Percentiles rank a stretch among this genome's conserved stretches.
These are phyloP conservation scores for Diaporthe vaccinii DNA, from an alignment of 2,329 filamentous ascomycete genomes.

Conservation along the genomic window DNA sequence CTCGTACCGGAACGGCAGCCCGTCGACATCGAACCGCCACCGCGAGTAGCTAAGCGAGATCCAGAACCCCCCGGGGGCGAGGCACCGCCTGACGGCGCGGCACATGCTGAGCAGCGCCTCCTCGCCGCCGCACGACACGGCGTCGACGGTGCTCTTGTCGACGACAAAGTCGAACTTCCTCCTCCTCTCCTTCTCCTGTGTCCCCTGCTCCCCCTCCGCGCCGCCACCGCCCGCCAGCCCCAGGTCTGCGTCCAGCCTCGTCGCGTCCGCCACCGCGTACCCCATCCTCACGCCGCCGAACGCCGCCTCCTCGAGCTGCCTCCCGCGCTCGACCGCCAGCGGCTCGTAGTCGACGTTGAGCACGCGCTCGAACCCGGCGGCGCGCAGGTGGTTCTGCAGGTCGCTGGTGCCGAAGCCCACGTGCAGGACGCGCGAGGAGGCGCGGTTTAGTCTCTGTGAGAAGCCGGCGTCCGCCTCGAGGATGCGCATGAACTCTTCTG, in stretches of 20 bases:
- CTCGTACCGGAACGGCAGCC: slow-evolving; percentile 57
- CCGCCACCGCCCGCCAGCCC: not conserved
- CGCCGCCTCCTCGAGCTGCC: slow-evolving; percentile 53
- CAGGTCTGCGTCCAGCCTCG: slow-evolving; percentile 48
- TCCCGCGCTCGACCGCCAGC: slow-evolving; percentile 59
- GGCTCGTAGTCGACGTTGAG: slow-evolving; percentile 66
- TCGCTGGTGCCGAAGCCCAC: slow-evolving; percentile 65
- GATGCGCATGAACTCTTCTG: slow-evolving; percentile 56
- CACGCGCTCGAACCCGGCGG: slow-evolving; percentile 56
- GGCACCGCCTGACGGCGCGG: slow-evolving; percentile 50
- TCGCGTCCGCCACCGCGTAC: slow-evolving; percentile 62
- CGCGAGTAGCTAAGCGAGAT: slow-evolving; percentile 63
- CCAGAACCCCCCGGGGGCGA: slow-evolving; percentile 58
- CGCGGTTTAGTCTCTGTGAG: slow-evolving; percentile 50
- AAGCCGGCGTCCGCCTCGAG: slow-evolving; percentile 45
- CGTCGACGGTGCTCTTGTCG: slow-evolving; percentile 65
- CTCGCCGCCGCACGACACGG: slow-evolving; percentile 60
- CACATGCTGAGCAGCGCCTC: slow-evolving; percentile 56
- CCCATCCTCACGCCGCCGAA: slow-evolving; percentile 61
- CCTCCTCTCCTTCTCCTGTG: too few species aligned
- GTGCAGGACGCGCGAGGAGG: slow-evolving; percentile 56
- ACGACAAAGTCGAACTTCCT: slow-evolving; percentile 57
- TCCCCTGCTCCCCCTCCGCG: not conserved
- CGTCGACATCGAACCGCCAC: slow-evolving; percentile 54
- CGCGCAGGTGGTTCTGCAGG: slow-evolving; percentile 61